phyloP scores from a whole-genome alignment of 176 grass and related monocot species.

The Phoenix dactylifera region DNA sequence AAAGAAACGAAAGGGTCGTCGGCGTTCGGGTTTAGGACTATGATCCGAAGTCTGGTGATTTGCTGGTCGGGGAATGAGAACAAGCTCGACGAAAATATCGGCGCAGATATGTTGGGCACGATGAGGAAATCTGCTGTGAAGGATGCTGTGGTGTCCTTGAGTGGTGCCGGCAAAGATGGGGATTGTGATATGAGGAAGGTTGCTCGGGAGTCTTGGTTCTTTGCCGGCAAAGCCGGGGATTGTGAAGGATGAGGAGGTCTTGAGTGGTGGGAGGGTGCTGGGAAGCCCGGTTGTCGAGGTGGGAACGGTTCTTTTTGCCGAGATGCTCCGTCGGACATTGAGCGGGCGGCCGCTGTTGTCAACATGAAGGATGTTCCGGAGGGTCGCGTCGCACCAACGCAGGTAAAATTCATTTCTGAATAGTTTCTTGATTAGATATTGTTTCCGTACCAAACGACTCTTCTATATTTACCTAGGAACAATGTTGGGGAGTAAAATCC shows the following conservation, averaged over 20 bases:
- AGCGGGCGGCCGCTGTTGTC: slow-evolving; percentile 77
- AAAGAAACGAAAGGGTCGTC: not conserved
- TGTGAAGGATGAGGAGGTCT: slow-evolving; percentile 14
- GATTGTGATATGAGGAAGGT: slow-evolving; percentile 22
- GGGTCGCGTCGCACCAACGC: slow-evolving; percentile 28
- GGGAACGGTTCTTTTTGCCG: slow-evolving; percentile 67
- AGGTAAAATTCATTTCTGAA: slow-evolving; percentile 15
- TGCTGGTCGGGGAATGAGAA: slow-evolving; percentile 57
- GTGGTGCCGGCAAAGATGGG: slow-evolving; percentile 39
- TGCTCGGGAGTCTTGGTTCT: slow-evolving; percentile 1
- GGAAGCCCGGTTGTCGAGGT: slow-evolving; percentile 39
- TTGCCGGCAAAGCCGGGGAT: slow-evolving; percentile 41
- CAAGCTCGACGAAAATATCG: slow-evolving; percentile 71
- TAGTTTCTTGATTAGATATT: not conserved
- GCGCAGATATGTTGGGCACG: slow-evolving; percentile 67
- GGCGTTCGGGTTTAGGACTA: slow-evolving; percentile 27
- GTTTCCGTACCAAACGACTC: not conserved
- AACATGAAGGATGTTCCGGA: slow-evolving; percentile 60
- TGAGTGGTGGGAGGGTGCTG: slow-evolving; percentile 4
- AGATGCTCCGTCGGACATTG: slow-evolving; percentile 71
- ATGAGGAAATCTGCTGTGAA: slow-evolving; percentile 49
- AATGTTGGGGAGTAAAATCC: too few relatives aligned
- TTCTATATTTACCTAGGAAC: not conserved
- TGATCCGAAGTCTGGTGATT: slow-evolving; percentile 65
- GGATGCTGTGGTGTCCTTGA: not conserved